These are phyloP conservation scores for Smittium mucronatum DNA, from an alignment of 371 early-diverging fungal genomes.

Conservation along the genomic window DNA sequence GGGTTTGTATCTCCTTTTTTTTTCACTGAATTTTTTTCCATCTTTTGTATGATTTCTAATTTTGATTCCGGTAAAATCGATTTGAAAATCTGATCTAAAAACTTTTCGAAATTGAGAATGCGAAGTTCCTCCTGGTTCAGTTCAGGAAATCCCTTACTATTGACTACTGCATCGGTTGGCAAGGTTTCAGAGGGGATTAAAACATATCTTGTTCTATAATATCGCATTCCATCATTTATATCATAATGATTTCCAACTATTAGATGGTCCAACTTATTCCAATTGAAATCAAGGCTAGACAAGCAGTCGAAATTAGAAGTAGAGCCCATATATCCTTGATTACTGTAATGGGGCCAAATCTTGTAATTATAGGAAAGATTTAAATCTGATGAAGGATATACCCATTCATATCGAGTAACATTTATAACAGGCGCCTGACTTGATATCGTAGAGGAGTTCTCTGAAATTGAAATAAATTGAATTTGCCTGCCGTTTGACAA, in stretches of 20 bases:
- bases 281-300: constrained; percentile 56
- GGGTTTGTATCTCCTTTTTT: not conserved
- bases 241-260: constrained; percentile 78
- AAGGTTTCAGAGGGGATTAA: constrained; percentile 71
- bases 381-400: constrained; percentile 41
- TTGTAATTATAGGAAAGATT: constrained; percentile 59
- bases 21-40: not conserved
- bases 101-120: constrained; percentile 69
- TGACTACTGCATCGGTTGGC: constrained; percentile 36
- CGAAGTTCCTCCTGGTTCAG: constrained; percentile 86
- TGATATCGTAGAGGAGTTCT: constrained; percentile 11
- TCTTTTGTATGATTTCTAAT: not conserved
- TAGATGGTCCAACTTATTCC: constrained; percentile 86
- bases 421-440: constrained; percentile 19
- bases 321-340: constrained; percentile 42
- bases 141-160: constrained; percentile 35
- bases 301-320: constrained; percentile 61
- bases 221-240: constrained; percentile 60
- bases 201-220: constrained; percentile 81
- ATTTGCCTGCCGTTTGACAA: constrained; percentile 31
- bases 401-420: constrained; percentile 77
- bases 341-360: constrained; percentile 71
- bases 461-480: constrained; percentile 23
- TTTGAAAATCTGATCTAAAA: constrained; percentile 51
- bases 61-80: constrained; percentile 30